phyloP scores from a whole-genome alignment of 140 eudicot genomes.

The Flaveria floridana region DNA sequence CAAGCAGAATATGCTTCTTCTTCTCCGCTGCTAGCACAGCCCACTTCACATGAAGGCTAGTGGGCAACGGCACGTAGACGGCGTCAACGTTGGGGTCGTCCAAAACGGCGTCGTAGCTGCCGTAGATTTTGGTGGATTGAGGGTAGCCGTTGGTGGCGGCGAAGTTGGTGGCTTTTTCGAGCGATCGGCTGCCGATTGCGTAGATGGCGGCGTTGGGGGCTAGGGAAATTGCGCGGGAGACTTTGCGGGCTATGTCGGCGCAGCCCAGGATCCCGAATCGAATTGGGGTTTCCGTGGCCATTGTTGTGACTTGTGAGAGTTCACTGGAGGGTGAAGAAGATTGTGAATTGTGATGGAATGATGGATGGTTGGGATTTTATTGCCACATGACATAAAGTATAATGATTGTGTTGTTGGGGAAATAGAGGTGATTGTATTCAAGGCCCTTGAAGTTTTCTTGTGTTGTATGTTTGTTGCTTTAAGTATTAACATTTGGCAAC shows the following conservation, averaged over 20 bases:
- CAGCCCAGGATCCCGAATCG: conserved; percentile 78
- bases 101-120: conserved; percentile 59
- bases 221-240: conserved; percentile 60
- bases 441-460: no score
- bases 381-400: background rate
- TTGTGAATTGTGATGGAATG: background rate
- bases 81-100: conserved; percentile 71
- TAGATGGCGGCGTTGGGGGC: conserved; percentile 54
- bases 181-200: conserved; percentile 77
- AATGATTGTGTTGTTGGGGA: no score
- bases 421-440: no score
- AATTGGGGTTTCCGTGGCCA: conserved; percentile 46
- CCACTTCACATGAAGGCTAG: conserved; percentile 60
- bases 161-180: conserved; percentile 51
- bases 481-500: no score
- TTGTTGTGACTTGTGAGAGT: conserved; percentile 13
- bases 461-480: no score
- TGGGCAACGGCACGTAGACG: conserved; percentile 70
- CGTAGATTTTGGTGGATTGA: conserved; percentile 50
- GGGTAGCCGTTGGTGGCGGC: conserved; percentile 60
- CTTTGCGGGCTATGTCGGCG: conserved; percentile 68
- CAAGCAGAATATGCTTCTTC: conserved; percentile 72
- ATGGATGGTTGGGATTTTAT: background rate
- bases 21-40: conserved; percentile 67
- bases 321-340: conserved; percentile 4